Evolutionary conservation across 176 grass and related monocot species (phyloP), one percentile per base, ranked within the genome.

Genomic region (Elaeis guineensis): DNA sequence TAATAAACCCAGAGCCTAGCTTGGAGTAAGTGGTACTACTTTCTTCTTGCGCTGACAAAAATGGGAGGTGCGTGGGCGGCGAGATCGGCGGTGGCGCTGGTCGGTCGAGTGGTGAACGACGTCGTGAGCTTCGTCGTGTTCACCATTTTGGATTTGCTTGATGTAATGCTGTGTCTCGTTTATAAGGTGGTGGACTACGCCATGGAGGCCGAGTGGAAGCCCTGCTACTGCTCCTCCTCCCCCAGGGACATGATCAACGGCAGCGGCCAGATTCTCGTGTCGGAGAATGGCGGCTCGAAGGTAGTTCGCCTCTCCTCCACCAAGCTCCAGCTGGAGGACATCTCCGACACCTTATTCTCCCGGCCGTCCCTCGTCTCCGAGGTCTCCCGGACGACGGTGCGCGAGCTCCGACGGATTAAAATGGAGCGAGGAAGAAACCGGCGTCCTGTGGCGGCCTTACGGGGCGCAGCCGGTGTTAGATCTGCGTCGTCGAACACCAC

Each of bases 271-370:
- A 98, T 98, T 65, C 70, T 98, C 15, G 93, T 98, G 49, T 72
- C 79, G 5, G 87, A 92, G 82, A 80, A 76, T 8, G 84, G 93
- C 0, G 87, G 93, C 2, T 98, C 93, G 29, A 98, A 98, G 55
- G 87, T 98, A 1, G 81, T 98, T 61, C 82, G 84, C 32, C 64
- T 98, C 22, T 98, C 93, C 1, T 61, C 55, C 44, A 92, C 73
- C 20, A 89, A 77, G 56, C 78, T 98, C 4, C 87, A 92, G 52
- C 87, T 98, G 16, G 87, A 98, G 76, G 93, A 98, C 69, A 92
- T 98, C 69, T 98, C 93, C 20, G 93, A 98, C 84, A 98, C 93
- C 25, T 88, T 98, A 32, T 86, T 85, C 81, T 71, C 66, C 52
- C 93, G 93, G 16, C 70, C 84, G 0, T 92, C 76, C 69, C 66